Evolutionary conservation across 306 rosid genomes (phyloP), one percentile per base, ranked within the genome.

Genomic region (Aeschynomene evenia): DNA sequence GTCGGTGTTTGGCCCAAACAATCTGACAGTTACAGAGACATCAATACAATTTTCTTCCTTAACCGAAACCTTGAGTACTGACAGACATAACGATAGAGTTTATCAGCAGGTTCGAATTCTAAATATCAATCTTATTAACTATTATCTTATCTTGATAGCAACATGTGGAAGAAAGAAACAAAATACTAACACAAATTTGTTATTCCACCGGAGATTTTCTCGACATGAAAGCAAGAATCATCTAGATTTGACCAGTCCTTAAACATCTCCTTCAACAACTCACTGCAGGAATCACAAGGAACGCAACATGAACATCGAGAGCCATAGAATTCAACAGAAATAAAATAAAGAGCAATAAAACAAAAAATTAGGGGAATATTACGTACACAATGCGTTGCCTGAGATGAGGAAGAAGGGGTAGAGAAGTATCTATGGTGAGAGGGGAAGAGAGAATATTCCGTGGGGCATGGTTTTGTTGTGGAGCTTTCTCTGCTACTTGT

Each of bases 1-100:
- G 43, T 91, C 99, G 0, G 99, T 94, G 84, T 94, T 88, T 1
- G 97, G 97, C 42, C 97, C 99, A 74, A 84, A 94, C 68, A 94
- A 71, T 77, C 99, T 81, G 66, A 94, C 67, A 0, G 97, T 85
- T 26, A 88, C 48, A 45, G 71, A 65, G 18, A 61, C 89, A 54
- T 62, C 56, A 54, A 75, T 50, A 58, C 83, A 84, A 70, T 77
- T 79, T 36, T 83, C 88, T 71, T 87, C 81, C 71, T 85, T 71
- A 50, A 85, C 89, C 0, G 89, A 42, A 68, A 86, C 92, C 87
- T 94, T 94, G 73, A 94, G 83, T 57, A 94, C 97, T 94, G 79
- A 72, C n/a, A n/a, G 66, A 43, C 39, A 68, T 12, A 56, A 65
- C 5, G 12, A 68, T 2, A 66, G 13, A 65, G 63, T 16, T 21